Base-by-base conservation (phyloP, 805 yeast species). In the Candida ovalis region DNA sequence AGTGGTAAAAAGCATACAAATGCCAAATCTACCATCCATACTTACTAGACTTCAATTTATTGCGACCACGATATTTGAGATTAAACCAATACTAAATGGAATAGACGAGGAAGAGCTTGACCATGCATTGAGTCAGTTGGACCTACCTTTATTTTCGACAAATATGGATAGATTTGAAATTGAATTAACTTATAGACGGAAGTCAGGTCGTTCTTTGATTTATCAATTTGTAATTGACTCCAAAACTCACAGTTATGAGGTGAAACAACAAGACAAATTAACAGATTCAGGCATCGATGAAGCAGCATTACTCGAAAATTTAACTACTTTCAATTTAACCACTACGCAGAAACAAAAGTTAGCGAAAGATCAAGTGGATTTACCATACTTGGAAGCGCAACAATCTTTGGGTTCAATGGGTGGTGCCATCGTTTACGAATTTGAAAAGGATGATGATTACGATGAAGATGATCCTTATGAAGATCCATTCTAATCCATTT, bases 391-490 rank as follows among this genome's bases (percentile, higher is more conserved):
- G 72, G 87, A 86, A 54, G 98, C 98, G 0, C 98, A 92, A 60
- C 74, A 78, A 48, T 70, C 73, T 17, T 66, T 75, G 27, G 87
- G 85, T 19, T 78, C 81, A 30, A 70, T 79, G 43, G 96, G 96
- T 46, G 97, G 98, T 18, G 97, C 99, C 1, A 91, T 94, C 56
- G 96, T 92, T 3, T 92, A 92, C 62, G 94, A 94, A 62, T 94
- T 83, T 63, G 98, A 94, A 60, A 88, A 91, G 62, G 98, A 92
- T 65, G 99, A 92, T 64, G 99, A 92, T 66, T 92, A 91, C 62
- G 99, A 92, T 61, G 99, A 92, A 64, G 98, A 94, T 58, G 99
- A 92, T 67, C 97, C 98, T 0, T 92, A 84, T 61, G 99, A 92
- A 63, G 98, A 92, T 62, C 98, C 98, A 5, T 90, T 89, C 61